phyloP scores from a whole-genome alignment of 768 basidiomycete genomes.

The Rhizopogon rudus region DNA sequence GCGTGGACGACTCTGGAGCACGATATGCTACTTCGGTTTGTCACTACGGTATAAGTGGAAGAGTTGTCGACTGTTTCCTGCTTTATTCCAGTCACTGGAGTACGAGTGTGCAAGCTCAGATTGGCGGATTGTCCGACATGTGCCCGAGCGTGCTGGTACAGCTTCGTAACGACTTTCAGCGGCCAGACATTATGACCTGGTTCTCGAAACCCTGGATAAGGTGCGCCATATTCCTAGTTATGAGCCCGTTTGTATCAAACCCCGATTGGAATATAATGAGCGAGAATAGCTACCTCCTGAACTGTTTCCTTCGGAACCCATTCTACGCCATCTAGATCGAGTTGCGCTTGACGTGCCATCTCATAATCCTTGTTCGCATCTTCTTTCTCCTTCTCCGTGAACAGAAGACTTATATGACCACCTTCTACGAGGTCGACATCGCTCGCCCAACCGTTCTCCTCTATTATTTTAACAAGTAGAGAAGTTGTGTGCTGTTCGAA shows the following conservation, averaged over 20 bases:
- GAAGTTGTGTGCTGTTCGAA: constrained; percentile 55
- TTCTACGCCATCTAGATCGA: constrained; percentile 37
- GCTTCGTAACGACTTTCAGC: constrained; percentile 69
- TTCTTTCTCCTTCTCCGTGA: constrained; percentile 39
- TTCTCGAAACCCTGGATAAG: constrained; percentile 46
- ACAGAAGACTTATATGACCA: constrained; percentile 46
- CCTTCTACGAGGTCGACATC: constrained; percentile 61
- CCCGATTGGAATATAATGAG: background rate
- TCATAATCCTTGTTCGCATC: constrained; percentile 40
- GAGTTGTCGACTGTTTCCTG: background rate
- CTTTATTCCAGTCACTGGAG: constrained; percentile 53
- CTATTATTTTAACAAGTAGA: constrained; percentile 45
- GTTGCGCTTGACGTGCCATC: constrained; percentile 49
- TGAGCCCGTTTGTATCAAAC: background rate
- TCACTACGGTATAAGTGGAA: constrained; percentile 35
- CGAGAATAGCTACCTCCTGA: constrained; percentile 32
- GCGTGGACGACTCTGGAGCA: constrained; percentile 75
- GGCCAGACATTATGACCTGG: constrained; percentile 73
- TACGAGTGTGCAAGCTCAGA: constrained; percentile 65
- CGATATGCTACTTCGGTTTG: constrained; percentile 58
- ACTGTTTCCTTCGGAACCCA: constrained; percentile 47
- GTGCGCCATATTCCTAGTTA: constrained; percentile 28
- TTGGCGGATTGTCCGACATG: constrained; percentile 26
- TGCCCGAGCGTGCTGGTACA: constrained; percentile 43
- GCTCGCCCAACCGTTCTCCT: constrained; percentile 34